Evolutionary conservation across 345 rosid genomes (phyloP), one percentile per base, ranked within the genome.

Genomic region (Linum trigynum): DNA sequence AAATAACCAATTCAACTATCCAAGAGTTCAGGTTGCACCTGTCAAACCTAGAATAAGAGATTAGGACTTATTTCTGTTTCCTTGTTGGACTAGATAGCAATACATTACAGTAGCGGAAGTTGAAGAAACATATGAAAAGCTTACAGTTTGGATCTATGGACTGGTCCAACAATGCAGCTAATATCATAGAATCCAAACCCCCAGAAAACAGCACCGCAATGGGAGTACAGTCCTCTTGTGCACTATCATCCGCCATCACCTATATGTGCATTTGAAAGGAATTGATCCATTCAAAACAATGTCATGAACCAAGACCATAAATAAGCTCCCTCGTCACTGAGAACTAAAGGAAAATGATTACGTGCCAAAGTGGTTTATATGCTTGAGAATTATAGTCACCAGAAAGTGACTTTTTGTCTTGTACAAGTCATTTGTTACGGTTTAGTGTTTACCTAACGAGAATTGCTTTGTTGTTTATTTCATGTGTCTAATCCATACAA

Each of bases 121-220:
- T 9, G 50, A 57, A 37, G 55, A 40, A 70, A 39, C 7, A 36
- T 53, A 17, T 55, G 36, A 40, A 76, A 59, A 10, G 51, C 76
- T 84, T 82, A 90, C 97, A 88, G 57, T 59, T 75, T 61, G 86
- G 80, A 81, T 88, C 88, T 38, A 94, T 74, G 75, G 86, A 90
- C 63, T 90, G 83, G 71, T 94, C 78, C 76, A 90, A 78, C 36
- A 94, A 69, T 41, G 95, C 96, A 45, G 99, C 92, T 55, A 94
- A 84, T 73, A 94, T 88, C 97, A 88, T 94, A 38, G 97, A 94
- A 79, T 94, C 99, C 67, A 90, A 73, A 69, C 99, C 99, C 55
- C 99, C 97, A 60, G 99, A 94, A 76, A 94, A 90, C 55, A 94
- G 88, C 68, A 94, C 86, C 48, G 97, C 99, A 50, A 88, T 86